These are phyloP conservation scores for Catenaria anguillulae DNA, from an alignment of 371 early-diverging fungal species.

Conservation along the genomic window DNA sequence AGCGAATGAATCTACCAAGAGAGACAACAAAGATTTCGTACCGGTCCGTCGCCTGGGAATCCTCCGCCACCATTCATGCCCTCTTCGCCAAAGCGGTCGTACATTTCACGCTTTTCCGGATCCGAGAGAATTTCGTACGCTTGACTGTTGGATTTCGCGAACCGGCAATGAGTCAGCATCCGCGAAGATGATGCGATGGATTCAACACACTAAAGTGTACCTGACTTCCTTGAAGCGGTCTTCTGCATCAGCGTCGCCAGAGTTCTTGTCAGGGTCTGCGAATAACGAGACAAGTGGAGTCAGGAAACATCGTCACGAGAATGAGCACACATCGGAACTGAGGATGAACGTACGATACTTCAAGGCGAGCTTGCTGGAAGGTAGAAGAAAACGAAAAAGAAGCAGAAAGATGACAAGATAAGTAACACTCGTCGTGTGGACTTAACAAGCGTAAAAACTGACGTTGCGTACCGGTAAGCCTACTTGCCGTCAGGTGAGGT, in stretches of 20 bases:
- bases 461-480: too few relatives aligned
- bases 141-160: not conserved
- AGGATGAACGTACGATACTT: constrained; percentile 45
- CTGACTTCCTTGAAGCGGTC: not conserved
- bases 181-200: not conserved
- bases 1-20: too few relatives aligned
- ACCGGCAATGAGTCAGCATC: too few relatives aligned
- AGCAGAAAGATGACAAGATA: too few relatives aligned
- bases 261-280: constrained; percentile 64
- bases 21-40: too few relatives aligned
- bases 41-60: constrained; percentile 20
- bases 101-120: constrained; percentile 64
- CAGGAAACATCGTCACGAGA: not conserved
- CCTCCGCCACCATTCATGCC: constrained; percentile 47
- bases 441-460: too few relatives aligned
- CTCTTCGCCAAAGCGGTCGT: constrained; percentile 78
- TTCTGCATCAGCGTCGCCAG: not conserved
- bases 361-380: constrained; percentile 63
- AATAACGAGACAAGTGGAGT: too few relatives aligned
- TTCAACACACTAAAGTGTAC: not conserved
- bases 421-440: too few relatives aligned
- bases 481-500: too few relatives aligned
- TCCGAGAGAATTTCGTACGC: constrained; percentile 93
- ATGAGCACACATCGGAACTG: too few relatives aligned
- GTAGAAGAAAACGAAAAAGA: too few relatives aligned